phyloP scores from a whole-genome alignment of 2,329 filamentous ascomycete species.

The Dothideomycetes sp. region DNA sequence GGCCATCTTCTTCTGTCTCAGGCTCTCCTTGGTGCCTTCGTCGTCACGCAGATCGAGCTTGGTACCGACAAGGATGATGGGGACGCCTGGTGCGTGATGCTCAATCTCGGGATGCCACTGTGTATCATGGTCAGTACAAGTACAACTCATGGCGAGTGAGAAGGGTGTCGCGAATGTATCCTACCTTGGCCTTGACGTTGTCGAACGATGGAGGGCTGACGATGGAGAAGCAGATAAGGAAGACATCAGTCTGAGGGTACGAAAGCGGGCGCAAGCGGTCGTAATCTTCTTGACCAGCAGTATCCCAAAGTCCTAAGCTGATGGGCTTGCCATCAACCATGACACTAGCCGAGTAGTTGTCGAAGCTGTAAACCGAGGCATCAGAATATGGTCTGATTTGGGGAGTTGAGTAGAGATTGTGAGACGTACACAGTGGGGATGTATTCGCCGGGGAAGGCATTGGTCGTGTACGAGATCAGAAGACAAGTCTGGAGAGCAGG shows the following conservation, averaged over 20 bases:
- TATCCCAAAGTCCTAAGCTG: conserved; percentile 96
- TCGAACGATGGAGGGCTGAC: conserved; percentile 96
- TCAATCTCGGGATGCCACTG: conserved; percentile 98
- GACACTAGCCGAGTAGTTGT: conserved; percentile 98
- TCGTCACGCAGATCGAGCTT: conserved; percentile 95
- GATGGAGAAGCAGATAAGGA: conserved; percentile 97
- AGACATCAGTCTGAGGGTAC: conserved; percentile 97
- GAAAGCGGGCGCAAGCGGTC: conserved; percentile 89
- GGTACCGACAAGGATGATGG: conserved; percentile 93
- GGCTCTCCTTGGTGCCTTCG: conserved; percentile 65
- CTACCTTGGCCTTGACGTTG: conserved; percentile 96
- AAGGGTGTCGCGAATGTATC: conserved; percentile 19
- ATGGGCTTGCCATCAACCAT: conserved; percentile 99
- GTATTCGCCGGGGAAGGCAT: conserved; percentile 99
- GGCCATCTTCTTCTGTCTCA: conserved; percentile 89
- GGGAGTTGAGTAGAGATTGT: neutral
- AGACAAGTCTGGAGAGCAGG: conserved; percentile 70
- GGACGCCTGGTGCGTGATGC: conserved; percentile 88
- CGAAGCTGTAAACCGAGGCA: conserved; percentile 58
- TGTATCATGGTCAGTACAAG: neutral
- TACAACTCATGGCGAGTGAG: too few relatives aligned
- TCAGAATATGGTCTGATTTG: neutral
- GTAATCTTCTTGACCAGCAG: conserved; percentile 96
- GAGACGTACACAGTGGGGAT: conserved; percentile 83
- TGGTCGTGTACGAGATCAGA: conserved; percentile 97